These are phyloP conservation scores for Aspergillus steynii DNA, from an alignment of 495 filamentous ascomycete species.

Conservation along the genomic window DNA sequence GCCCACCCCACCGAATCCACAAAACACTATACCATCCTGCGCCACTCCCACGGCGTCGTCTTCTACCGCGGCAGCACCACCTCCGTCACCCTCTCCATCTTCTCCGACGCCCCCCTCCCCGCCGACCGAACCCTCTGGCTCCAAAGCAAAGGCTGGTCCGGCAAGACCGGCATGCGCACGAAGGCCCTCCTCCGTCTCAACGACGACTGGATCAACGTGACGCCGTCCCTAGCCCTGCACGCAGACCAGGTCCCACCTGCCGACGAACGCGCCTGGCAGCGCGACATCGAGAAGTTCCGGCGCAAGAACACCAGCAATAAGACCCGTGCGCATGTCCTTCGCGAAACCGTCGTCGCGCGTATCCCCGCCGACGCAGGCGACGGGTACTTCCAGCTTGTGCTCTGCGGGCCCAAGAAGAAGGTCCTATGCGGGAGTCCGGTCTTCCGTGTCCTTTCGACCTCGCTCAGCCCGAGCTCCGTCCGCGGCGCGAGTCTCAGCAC, in stretches of 20 bases:
- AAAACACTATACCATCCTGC: constrained; percentile 65
- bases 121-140: constrained; percentile 61
- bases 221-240: constrained; percentile 50
- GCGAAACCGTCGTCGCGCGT: constrained; percentile 62
- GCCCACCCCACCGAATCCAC: constrained; percentile 62
- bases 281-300: constrained; percentile 60
- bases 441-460: constrained; percentile 64
- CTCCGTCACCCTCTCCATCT: constrained; percentile 60
- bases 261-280: constrained; percentile 65
- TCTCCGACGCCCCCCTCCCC: constrained; percentile 58
- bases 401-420: constrained; percentile 58
- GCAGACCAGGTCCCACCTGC: constrained; percentile 44
- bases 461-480: constrained; percentile 55
- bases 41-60: constrained; percentile 62
- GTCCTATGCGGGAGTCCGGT: constrained; percentile 63
- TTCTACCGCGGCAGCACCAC: constrained; percentile 65
- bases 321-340: constrained; percentile 47
- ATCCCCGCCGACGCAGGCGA: constrained; percentile 63
- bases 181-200: constrained; percentile 58
- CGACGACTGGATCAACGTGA: constrained; percentile 64
- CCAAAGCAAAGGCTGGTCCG: constrained; percentile 65
- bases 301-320: constrained; percentile 47
- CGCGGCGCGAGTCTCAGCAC: constrained; percentile 65
- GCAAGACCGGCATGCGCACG: constrained; percentile 66
- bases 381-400: constrained; percentile 65